phyloP scores from a whole-genome alignment of 371 early-diverging fungal species.

The Mucor mucedo region DNA sequence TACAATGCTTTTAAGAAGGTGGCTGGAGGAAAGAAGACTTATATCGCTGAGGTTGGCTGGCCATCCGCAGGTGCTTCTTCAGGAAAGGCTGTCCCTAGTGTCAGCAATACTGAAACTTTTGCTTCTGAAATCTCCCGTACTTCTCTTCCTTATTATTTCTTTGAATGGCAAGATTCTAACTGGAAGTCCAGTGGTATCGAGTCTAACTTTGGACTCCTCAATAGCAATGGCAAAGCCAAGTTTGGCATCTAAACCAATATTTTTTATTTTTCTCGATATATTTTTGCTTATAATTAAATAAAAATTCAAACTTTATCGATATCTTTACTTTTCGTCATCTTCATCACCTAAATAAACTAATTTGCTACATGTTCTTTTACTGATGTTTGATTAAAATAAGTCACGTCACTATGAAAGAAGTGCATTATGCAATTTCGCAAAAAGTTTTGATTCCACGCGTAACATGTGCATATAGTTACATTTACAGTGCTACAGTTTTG shows the following conservation, averaged over 20 bases:
- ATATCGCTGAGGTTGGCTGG: slow-evolving; percentile 72
- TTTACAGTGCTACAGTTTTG: no score
- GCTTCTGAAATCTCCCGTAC: slow-evolving; percentile 43
- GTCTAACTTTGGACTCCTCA: slow-evolving; percentile 62
- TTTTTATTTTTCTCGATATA: neutral
- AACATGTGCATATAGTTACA: no score
- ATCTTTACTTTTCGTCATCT: no score
- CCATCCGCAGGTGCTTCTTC: slow-evolving; percentile 60
- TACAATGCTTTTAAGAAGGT: slow-evolving; percentile 46
- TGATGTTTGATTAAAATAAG: no score
- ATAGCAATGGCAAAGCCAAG: slow-evolving; percentile 33
- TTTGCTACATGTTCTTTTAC: no score
- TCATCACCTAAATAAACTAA: no score
- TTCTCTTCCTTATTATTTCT: slow-evolving; percentile 62
- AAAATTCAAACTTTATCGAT: no score
- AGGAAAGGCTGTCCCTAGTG: slow-evolving; percentile 54
- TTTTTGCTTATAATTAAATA: no score
- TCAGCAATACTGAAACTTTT: slow-evolving; percentile 48
- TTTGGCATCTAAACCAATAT: slow-evolving; percentile 12
- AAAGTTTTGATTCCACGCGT: no score
- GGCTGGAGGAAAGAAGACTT: slow-evolving; percentile 51
- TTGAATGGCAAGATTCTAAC: slow-evolving; percentile 63
- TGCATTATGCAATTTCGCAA: no score
- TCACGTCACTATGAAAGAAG: no score
- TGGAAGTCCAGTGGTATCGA: slow-evolving; percentile 68